These are phyloP conservation scores for Hortiboletus flavorubellus DNA, from an alignment of 768 basidiomycete genomes.

Conservation along the genomic window DNA sequence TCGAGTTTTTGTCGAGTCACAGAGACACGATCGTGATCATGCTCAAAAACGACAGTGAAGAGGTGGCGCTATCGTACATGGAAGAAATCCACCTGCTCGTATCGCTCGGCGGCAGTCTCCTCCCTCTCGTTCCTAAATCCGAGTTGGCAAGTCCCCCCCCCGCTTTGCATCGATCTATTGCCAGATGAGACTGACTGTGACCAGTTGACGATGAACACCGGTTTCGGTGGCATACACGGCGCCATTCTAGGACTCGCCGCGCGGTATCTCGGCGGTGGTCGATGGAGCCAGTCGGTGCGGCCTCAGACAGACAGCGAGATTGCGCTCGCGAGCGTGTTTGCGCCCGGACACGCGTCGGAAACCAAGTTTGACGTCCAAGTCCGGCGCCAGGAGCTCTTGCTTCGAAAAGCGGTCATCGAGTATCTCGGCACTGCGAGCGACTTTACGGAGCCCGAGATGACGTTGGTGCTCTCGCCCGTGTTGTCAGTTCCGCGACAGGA, in stretches of 20 bases:
- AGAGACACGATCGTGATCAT: conserved; percentile 80
- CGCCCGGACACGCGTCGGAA: conserved; percentile 51
- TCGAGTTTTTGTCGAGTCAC: conserved; percentile 80
- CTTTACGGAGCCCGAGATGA: conserved; percentile 77
- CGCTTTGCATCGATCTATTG: neutral
- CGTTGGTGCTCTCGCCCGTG: conserved; percentile 66
- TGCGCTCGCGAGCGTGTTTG: conserved; percentile 47
- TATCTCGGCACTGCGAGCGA: conserved; percentile 73
- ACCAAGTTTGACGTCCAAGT: conserved; percentile 61
- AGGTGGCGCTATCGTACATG: conserved; percentile 60
- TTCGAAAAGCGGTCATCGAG: conserved; percentile 59
- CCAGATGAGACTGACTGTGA: conserved; percentile 1
- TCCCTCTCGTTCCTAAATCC: conserved; percentile 68
- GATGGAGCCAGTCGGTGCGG: conserved; percentile 53
- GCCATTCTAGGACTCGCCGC: conserved; percentile 76
- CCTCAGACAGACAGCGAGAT: conserved; percentile 69
- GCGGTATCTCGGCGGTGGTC: conserved; percentile 57
- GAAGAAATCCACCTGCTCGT: conserved; percentile 82
- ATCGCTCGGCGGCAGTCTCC: conserved; percentile 61
- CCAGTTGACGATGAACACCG: conserved; percentile 60
- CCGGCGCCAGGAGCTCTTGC: conserved; percentile 49
- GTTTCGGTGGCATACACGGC: conserved; percentile 83
- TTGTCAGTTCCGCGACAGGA: conserved; percentile 54
- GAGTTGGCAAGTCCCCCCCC: conserved; percentile 60
- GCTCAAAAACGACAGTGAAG: conserved; percentile 68